Evolutionary conservation across 2,329 filamentous ascomycete species (phyloP).

Genomic region (Alternaria angustiovoidea): DNA sequence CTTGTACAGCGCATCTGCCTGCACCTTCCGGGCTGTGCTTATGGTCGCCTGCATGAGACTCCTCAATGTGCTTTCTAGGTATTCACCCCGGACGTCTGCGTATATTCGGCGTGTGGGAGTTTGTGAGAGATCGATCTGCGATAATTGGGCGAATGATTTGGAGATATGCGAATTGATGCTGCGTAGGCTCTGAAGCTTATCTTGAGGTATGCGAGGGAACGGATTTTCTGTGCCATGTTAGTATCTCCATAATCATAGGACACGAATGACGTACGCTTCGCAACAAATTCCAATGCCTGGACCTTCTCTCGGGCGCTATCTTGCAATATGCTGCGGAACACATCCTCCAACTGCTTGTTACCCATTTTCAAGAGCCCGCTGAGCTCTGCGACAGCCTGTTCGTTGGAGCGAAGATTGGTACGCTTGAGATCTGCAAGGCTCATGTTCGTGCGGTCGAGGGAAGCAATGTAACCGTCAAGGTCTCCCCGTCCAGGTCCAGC

Average conservation of each 20-base stretch:
- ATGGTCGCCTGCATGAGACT: conserved; percentile 86
- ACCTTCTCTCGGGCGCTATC: conserved; percentile 78
- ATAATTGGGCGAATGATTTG: conserved; percentile 61
- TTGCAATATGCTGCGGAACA: conserved; percentile 80
- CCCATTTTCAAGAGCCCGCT: conserved; percentile 79
- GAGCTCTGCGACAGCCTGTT: conserved; percentile 84
- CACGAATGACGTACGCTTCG: conserved; percentile 69
- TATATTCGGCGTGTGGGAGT: conserved; percentile 83
- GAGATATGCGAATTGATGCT: conserved; percentile 82
- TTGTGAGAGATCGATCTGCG: conserved; percentile 60
- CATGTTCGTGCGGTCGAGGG: conserved; percentile 86
- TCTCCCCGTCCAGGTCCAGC: conserved; percentile 72
- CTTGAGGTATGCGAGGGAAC: conserved; percentile 81
- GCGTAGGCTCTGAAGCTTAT: conserved; percentile 77
- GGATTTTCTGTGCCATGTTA: conserved; percentile 61
- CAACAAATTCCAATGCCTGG: conserved; percentile 91
- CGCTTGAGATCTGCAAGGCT: conserved; percentile 84
- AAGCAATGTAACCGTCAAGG: conserved; percentile 83
- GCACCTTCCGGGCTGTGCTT: conserved; percentile 78
- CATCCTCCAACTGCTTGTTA: conserved; percentile 81
- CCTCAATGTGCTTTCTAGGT: conserved; percentile 80
- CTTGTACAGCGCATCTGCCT: conserved; percentile 81
- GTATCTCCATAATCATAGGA: neutral
- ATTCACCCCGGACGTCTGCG: conserved; percentile 83
- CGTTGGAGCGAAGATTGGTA: conserved; percentile 91